These are phyloP conservation scores for Medicago arabica DNA, from an alignment of 306 rosid species.

Conservation along the genomic window DNA sequence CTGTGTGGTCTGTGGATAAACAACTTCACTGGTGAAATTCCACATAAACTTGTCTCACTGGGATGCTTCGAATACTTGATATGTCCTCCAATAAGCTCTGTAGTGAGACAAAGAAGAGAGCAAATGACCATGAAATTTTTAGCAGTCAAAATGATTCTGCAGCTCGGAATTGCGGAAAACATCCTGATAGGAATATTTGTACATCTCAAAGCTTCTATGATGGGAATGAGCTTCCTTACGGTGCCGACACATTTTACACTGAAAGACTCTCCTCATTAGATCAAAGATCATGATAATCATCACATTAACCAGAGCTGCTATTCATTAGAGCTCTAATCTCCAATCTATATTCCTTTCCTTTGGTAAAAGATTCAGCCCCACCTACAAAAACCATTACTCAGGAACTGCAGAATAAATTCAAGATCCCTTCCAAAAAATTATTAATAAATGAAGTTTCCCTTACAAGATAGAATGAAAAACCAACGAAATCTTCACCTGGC, in stretches of 20 bases:
- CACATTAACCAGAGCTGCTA: slow-evolving; percentile 66
- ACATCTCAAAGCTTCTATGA: slow-evolving; percentile 76
- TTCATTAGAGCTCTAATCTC: slow-evolving; percentile 68
- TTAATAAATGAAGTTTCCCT: not conserved
- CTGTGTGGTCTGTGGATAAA: slow-evolving; percentile 78
- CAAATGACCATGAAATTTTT: slow-evolving; percentile 66
- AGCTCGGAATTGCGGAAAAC: slow-evolving; percentile 77
- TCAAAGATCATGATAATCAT: slow-evolving; percentile 58
- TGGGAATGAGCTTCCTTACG: slow-evolving; percentile 67
- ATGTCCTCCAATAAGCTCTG: slow-evolving; percentile 87
- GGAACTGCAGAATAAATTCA: slow-evolving; percentile 30
- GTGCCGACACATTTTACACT: slow-evolving; percentile 83
- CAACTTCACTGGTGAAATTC: slow-evolving; percentile 83
- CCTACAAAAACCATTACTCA: slow-evolving; percentile 50
- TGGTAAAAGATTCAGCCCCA: slow-evolving; percentile 47
- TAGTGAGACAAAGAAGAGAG: slow-evolving; percentile 37
- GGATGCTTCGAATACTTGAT: slow-evolving; percentile 66
- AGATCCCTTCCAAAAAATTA: not conserved
- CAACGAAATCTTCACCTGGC: slow-evolving; percentile 31
- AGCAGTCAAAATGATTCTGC: slow-evolving; percentile 80
- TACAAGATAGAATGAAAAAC: slow-evolving; percentile 20
- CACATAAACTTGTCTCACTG: slow-evolving; percentile 62
- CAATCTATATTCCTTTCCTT: slow-evolving; percentile 63
- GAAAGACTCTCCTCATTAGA: slow-evolving; percentile 73
- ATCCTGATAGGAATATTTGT: slow-evolving; percentile 77